A percentile compares a stretch with the other conserved stretches of the same genome.
phyloP scores from a whole-genome alignment of 148 eudicot genomes.

The Simmondsia chinensis region DNA sequence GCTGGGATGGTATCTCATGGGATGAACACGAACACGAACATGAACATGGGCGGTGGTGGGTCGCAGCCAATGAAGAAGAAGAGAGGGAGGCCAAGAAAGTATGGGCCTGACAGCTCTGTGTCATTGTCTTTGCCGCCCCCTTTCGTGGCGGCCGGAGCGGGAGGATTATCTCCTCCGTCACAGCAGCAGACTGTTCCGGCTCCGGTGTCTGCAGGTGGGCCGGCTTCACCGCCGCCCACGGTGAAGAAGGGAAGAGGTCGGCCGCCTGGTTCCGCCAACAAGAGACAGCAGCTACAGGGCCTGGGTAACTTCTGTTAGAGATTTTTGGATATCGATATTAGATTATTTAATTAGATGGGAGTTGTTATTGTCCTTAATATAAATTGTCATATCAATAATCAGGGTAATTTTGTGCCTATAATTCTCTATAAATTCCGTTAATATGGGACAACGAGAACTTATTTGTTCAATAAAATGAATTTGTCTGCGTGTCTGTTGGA shows the following conservation, averaged over 20 bases:
- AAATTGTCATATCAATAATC: not conserved
- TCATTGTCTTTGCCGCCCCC: conserved; percentile 12
- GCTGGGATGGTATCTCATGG: conserved; percentile 7
- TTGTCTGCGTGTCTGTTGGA: no score
- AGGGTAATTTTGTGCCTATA: not conserved
- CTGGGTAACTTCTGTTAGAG: conserved; percentile 26
- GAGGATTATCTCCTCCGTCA: no score
- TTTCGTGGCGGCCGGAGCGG: no score
- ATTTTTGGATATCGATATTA: no score
- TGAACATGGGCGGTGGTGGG: conserved; percentile 8
- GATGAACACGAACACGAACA: no score
- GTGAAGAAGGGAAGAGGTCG: conserved; percentile 39
- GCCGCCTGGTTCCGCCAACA: conserved; percentile 44
- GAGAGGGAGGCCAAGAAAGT: conserved; percentile 55
- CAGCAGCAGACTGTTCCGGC: no score
- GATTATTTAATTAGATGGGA: no score
- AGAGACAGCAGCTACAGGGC: conserved; percentile 30
- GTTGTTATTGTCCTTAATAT: no score
- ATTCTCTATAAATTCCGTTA: not conserved
- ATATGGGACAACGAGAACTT: conserved; percentile 5
- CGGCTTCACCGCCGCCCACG: conserved; percentile 13
- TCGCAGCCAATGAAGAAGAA: conserved; percentile 21
- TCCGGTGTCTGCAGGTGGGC: conserved; percentile 9
- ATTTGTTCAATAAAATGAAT: no score
- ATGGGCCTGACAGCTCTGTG: conserved; percentile 33